phyloP scores from a whole-genome alignment of 1,139 yeast species.

The Candida sp. region DNA sequence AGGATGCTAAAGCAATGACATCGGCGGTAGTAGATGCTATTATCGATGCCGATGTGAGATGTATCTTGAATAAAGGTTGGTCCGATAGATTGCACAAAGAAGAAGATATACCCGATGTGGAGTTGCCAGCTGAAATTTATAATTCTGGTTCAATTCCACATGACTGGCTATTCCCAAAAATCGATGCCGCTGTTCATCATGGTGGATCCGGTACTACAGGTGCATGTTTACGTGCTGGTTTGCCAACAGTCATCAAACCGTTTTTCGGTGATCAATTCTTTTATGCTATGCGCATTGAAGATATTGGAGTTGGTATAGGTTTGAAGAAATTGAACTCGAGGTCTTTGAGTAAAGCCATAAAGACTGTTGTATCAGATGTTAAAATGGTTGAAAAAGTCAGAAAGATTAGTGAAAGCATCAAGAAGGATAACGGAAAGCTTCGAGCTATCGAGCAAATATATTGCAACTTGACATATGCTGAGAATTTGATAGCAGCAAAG shows the following conservation, averaged over 20 bases:
- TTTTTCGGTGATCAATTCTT: slow-evolving; percentile 97
- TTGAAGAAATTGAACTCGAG: slow-evolving; percentile 65
- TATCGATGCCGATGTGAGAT: slow-evolving; percentile 71
- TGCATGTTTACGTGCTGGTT: slow-evolving; percentile 79
- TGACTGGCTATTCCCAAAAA: slow-evolving; percentile 87
- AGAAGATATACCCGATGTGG: slow-evolving; percentile 37
- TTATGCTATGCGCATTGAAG: slow-evolving; percentile 84
- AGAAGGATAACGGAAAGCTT: slow-evolving; percentile 73
- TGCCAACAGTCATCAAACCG: slow-evolving; percentile 89
- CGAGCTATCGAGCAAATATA: slow-evolving; percentile 77
- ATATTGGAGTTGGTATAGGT: slow-evolving; percentile 81
- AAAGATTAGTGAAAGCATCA: slow-evolving; percentile 57
- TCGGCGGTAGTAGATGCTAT: slow-evolving; percentile 79
- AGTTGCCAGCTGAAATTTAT: slow-evolving; percentile 66
- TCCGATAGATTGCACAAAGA: slow-evolving; percentile 58
- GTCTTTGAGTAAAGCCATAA: slow-evolving; percentile 63
- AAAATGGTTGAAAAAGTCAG: slow-evolving; percentile 67
- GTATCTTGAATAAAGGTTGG: slow-evolving; percentile 94
- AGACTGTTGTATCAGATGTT: slow-evolving; percentile 62
- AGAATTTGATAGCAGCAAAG: slow-evolving; percentile 31
- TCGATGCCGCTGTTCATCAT: slow-evolving; percentile 96
- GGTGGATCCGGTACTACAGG: slow-evolving; percentile 99
- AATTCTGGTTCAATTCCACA: slow-evolving; percentile 80
- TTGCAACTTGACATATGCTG: slow-evolving; percentile 76
- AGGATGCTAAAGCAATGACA: slow-evolving; percentile 76